These are phyloP conservation scores for Otatea glauca DNA, from an alignment of 176 grass and related monocot species.

Conservation along the genomic window DNA sequence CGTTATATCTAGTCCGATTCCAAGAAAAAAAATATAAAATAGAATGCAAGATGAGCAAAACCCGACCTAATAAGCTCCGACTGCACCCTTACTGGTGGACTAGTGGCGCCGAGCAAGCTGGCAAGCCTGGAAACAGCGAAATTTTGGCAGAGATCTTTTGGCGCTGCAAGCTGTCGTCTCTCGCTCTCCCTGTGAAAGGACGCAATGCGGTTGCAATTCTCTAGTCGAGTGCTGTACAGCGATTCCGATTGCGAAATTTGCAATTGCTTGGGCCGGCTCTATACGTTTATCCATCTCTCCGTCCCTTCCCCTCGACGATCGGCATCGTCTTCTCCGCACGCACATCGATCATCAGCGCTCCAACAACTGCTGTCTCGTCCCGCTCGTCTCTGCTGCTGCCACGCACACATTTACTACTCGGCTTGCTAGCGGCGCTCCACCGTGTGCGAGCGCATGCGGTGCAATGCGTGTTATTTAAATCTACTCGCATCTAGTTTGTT, in stretches of 20 bases:
- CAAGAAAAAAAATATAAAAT: too few species aligned
- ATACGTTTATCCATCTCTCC: not conserved
- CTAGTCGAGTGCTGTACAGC: too few species aligned
- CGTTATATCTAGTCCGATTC: too few species aligned
- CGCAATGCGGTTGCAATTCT: not conserved
- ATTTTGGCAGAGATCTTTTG: not conserved
- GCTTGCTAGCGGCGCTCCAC: too few species aligned
- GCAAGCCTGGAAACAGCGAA: constrained; percentile 29
- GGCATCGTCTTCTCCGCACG: not conserved
- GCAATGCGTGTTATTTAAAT: too few species aligned
- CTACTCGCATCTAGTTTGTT: too few species aligned
- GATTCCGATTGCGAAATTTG: not conserved
- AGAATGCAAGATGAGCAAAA: too few species aligned
- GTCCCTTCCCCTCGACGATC: constrained; percentile 10
- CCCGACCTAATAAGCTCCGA: too few species aligned
- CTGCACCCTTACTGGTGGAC: not conserved
- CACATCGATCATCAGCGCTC: not conserved
- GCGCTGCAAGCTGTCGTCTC: too few species aligned
- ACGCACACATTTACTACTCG: not conserved
- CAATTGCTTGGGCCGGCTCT: not conserved
- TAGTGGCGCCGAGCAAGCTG: constrained; percentile 9
- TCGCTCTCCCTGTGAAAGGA: not conserved
- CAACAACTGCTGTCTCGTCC: not conserved
- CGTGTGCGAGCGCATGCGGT: too few species aligned
- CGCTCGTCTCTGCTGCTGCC: not conserved